Base-by-base conservation (phyloP, 805 yeast species). In the Alloascoidea africana region DNA sequence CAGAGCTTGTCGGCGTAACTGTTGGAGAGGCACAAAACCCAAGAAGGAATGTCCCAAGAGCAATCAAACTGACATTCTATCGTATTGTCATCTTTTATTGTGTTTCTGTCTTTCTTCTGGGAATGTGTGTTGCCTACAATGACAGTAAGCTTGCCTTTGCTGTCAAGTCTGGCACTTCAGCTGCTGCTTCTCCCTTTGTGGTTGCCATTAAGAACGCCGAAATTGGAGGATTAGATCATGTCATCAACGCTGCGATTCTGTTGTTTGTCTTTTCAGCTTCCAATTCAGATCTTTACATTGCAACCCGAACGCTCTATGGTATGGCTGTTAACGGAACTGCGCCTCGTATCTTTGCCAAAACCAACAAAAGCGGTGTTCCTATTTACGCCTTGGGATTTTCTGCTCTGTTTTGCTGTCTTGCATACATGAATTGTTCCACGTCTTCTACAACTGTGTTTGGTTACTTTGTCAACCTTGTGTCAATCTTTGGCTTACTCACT, bases 181-280 rank as follows among this genome's bases (percentile, higher is more conserved):
- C 36, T 16, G 17, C 47, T 48, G 32, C 89, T 15, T 79, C 91
- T 13, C 94, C 94, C 32, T 83, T 82, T 49, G 87, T 82, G 38
- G 76, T 82, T 50, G 94, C 94, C 36, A n/a, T n/a, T 32, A 68
- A 68, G 44, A 69, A 68, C 45, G 81, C 85, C 14, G 55, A 65
- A 14, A 81, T 83, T 43, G 48, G 53, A 5, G 87, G 73, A 1
- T 60, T 84, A 44, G 86, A 85, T 30, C 80, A 78, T 46, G 66
- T 85, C 36, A 63, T 85, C 50, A 85, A 85, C 54, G 89, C 77
- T 2, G 75, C 83, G 54, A 78, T 85, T 46, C 57, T 85, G 50
- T 57, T 81, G 32, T 79, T 82, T 44, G 86, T 83, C 41, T 70
- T 82, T 52, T 79, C 89, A 6, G 93, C 93, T 35, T 76, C 82